phyloP scores from a whole-genome alignment of 2,329 filamentous ascomycete genomes.

The Hymenoscyphus salicellus region DNA sequence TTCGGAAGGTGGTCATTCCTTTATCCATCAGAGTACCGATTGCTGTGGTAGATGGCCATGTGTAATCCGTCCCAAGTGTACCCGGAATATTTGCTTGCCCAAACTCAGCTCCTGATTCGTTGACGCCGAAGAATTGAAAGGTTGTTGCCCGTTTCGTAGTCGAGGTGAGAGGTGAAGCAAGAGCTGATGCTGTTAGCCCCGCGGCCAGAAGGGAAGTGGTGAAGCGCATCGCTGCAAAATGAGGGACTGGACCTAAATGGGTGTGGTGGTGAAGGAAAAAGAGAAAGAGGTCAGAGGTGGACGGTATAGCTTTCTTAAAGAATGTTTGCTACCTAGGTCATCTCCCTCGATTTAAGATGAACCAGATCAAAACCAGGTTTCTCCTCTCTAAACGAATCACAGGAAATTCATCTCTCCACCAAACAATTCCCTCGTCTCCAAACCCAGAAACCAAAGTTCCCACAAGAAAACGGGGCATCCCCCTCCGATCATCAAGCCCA shows the following conservation, averaged over 20 bases:
- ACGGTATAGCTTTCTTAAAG: background rate
- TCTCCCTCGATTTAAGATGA: background rate
- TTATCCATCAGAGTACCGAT: constrained; percentile 1
- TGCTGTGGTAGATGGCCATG: constrained; percentile 45
- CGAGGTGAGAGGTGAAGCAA: background rate
- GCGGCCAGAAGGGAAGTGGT: background rate
- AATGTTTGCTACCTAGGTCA: background rate
- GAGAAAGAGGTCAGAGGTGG: background rate
- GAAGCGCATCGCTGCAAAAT: background rate
- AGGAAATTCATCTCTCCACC: background rate
- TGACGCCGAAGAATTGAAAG: constrained; percentile 22
- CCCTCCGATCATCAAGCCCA: background rate
- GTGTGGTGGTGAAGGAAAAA: background rate
- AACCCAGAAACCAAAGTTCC: background rate
- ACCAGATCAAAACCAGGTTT: background rate
- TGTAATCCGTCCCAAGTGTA: constrained; percentile 50
- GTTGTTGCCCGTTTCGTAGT: constrained; percentile 5
- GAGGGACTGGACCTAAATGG: background rate
- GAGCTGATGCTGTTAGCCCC: background rate
- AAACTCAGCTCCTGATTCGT: constrained; percentile 60
- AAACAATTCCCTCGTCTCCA: background rate
- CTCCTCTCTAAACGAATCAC: background rate
- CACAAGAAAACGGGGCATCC: background rate
- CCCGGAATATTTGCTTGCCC: constrained; percentile 56
- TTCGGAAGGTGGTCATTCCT: constrained; percentile 1